Conservation (phyloP, 2,329 filamentous ascomycete species). For the Ampelomyces quisqualis region DNA sequence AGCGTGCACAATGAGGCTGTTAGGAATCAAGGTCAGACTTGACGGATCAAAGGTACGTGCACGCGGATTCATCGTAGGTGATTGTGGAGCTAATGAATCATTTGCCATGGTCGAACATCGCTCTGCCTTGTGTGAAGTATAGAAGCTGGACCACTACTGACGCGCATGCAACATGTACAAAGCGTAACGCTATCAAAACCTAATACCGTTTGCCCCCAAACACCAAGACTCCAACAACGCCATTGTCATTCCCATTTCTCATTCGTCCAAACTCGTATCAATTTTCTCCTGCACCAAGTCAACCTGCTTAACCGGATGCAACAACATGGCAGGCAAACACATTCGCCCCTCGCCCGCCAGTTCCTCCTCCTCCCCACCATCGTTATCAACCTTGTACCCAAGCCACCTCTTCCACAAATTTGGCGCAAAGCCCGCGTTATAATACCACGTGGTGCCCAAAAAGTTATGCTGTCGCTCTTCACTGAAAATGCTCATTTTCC, state of each 20-base stretch:
- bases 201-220: too few species aligned
- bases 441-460: slow-evolving; percentile 56
- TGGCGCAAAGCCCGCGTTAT: slow-evolving; percentile 53
- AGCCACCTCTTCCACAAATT: slow-evolving; percentile 60
- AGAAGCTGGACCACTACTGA: too few species aligned
- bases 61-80: too few species aligned
- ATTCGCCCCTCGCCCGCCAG: slow-evolving; percentile 50
- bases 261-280: not conserved
- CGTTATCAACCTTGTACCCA: slow-evolving; percentile 55
- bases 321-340: slow-evolving; percentile 51
- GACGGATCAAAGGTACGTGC: too few species aligned
- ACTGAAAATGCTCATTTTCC: slow-evolving; percentile 51
- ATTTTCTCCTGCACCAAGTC: slow-evolving; percentile 48
- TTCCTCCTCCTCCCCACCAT: slow-evolving; percentile 51
- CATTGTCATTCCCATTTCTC: too few species aligned
- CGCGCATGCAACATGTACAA: too few species aligned
- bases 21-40: too few species aligned
- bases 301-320: slow-evolving; percentile 55
- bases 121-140: too few species aligned
- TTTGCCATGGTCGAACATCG: too few species aligned
- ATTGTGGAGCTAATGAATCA: too few species aligned
- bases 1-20: too few species aligned
- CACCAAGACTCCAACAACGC: not conserved
- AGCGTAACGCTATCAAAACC: too few species aligned
- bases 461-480: slow-evolving; percentile 58